A percentile compares a stretch with the other conserved stretches of the same genome.
phyloP scores from a whole-genome alignment of 306 rosid species.

The Pachyrhizus erosus region DNA sequence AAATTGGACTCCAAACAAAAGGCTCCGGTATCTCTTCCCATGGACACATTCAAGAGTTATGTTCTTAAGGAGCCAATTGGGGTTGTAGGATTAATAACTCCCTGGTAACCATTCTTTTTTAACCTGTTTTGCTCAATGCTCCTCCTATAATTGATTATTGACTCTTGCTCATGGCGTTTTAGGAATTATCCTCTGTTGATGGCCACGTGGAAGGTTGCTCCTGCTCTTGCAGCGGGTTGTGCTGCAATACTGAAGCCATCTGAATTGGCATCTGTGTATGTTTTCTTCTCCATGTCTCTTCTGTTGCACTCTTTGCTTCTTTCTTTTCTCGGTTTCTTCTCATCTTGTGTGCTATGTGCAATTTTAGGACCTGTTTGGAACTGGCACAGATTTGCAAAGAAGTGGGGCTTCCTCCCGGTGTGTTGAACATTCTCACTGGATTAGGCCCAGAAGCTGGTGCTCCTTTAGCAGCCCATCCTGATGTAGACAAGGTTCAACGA shows the following conservation, averaged over 20 bases:
- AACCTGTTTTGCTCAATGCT: no score
- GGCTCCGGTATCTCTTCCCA: slow-evolving; percentile 77
- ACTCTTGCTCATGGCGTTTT: slow-evolving; percentile 31
- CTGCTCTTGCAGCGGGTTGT: slow-evolving; percentile 98
- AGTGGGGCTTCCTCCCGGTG: slow-evolving; percentile 87
- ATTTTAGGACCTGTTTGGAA: slow-evolving; percentile 88
- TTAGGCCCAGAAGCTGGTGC: slow-evolving; percentile 97
- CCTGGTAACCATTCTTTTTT: slow-evolving; percentile 67
- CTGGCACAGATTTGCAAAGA: slow-evolving; percentile 78
- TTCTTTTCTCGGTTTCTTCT: background rate
- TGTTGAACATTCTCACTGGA: slow-evolving; percentile 87
- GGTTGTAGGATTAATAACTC: slow-evolving; percentile 88
- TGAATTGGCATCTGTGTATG: slow-evolving; percentile 92
- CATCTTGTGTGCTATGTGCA: slow-evolving; percentile 4
- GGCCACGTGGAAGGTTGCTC: slow-evolving; percentile 99
- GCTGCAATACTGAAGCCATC: slow-evolving; percentile 98
- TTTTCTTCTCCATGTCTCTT: slow-evolving; percentile 28
- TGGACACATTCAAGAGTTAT: slow-evolving; percentile 78
- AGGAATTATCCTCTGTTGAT: slow-evolving; percentile 95
- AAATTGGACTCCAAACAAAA: slow-evolving; percentile 86
- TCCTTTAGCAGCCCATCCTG: slow-evolving; percentile 91
- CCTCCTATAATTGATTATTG: background rate
- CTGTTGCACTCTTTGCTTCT: slow-evolving; percentile 37
- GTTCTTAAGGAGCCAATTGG: slow-evolving; percentile 93
- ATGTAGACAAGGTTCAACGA: slow-evolving; percentile 79